These are phyloP conservation scores for Gynandropsis gynandra DNA, from an alignment of 345 rosid species.

Conservation along the genomic window DNA sequence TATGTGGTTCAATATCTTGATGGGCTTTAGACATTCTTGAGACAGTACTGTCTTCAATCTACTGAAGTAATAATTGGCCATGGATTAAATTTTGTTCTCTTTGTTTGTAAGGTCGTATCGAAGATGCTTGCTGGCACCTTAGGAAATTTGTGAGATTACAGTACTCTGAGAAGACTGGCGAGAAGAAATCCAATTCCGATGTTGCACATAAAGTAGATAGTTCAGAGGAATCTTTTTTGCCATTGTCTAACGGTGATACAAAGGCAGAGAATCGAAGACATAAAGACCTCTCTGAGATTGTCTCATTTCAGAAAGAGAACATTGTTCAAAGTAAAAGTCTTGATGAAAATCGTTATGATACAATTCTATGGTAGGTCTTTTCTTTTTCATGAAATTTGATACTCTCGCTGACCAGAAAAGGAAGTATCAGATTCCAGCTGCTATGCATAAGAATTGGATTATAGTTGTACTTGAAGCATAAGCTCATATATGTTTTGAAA, in stretches of 20 bases:
- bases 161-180: slow-evolving; percentile 23
- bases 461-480: not conserved
- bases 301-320: slow-evolving; percentile 73
- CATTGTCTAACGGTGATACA: slow-evolving; percentile 23
- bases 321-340: slow-evolving; percentile 42
- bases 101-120: slow-evolving; percentile 46
- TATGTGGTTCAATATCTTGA: not conserved
- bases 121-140: slow-evolving; percentile 71
- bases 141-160: slow-evolving; percentile 45
- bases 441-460: not conserved
- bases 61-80: not conserved
- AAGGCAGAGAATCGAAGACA: slow-evolving; percentile 20
- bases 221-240: slow-evolving; percentile 17
- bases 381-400: not conserved
- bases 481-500: too few relatives aligned
- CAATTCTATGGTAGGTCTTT: slow-evolving; percentile 64
- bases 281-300: slow-evolving; percentile 44
- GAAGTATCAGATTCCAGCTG: slow-evolving; percentile 1
- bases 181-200: slow-evolving; percentile 25
- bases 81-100: slow-evolving; percentile 11
- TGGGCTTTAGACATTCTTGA: not conserved
- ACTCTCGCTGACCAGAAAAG: not conserved
- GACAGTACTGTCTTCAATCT: not conserved
- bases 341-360: slow-evolving; percentile 48
- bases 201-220: slow-evolving; percentile 24